Evolutionary conservation across 179 eudicot genomes (phyloP).

Genomic region (Spinacia oleracea): DNA sequence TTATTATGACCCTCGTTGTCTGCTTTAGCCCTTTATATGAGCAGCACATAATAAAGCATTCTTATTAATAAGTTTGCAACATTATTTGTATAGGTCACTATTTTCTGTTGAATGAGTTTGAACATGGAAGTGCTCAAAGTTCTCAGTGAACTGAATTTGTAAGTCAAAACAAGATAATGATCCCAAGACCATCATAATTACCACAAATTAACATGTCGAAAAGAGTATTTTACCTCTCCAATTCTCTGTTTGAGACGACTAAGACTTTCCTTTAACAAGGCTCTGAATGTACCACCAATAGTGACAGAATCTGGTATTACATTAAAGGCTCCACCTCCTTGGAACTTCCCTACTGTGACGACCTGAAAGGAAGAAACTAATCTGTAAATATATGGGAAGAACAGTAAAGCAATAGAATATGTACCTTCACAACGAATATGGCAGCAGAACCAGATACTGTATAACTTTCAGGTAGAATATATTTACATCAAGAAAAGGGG

Average conservation of each 20-base stretch:
- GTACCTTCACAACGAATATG: slow-evolving; percentile 8
- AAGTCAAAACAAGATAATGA: not conserved
- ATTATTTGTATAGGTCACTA: not conserved
- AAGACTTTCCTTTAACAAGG: slow-evolving; percentile 65
- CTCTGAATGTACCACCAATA: slow-evolving; percentile 92
- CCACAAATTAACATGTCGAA: not conserved
- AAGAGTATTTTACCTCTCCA: slow-evolving; percentile 62
- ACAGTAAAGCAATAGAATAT: not conserved
- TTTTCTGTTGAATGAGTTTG: not conserved
- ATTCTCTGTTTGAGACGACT: slow-evolving; percentile 64
- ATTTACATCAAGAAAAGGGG: not conserved
- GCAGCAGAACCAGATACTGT: not conserved
- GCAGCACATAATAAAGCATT: not conserved
- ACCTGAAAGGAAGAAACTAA: slow-evolving; percentile 47
- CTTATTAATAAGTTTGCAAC: not conserved
- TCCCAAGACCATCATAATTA: not conserved
- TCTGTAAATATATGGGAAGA: not conserved
- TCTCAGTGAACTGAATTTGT: not conserved
- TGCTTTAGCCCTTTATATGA: not conserved
- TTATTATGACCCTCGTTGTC: not conserved
- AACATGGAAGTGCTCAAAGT: not conserved
- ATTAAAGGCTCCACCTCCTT: slow-evolving; percentile 95
- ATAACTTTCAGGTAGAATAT: not conserved
- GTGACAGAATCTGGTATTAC: slow-evolving; percentile 98
- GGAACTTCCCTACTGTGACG: slow-evolving; percentile 87